Base-by-base conservation (phyloP, 257 asterid genomes). In the Solanum paucissectum region DNA sequence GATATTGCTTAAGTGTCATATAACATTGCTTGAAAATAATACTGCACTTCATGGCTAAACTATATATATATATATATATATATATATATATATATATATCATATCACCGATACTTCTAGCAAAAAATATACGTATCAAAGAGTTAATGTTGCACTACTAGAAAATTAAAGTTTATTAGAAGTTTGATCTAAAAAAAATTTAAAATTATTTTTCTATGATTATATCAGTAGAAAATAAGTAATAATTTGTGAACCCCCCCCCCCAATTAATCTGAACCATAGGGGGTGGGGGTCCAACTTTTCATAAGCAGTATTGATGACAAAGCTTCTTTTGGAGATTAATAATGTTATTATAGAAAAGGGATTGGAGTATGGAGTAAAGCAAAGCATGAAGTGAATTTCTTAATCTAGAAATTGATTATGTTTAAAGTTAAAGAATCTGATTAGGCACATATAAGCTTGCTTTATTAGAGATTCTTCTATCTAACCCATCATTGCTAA, bases 401-500 rank as follows among this genome's bases (percentile, higher is more conserved):
- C 32, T n/a, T 62, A 62, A 62, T 62, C 32, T 62, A 44, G 66
- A 79, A 86, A 3, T 49, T 82, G 69, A 49, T 82, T 32, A 82
- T 49, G 85, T 82, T 79, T 86, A 66, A 88, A 87, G 32, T 58
- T 62, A 36, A 66, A n/a, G 66, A 62, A 18, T 77, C 46, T 72
- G 90, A 69, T 84, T 91, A 89, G 87, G 34, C 88, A 83, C 74
- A 82, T 71, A 33, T 32, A 71, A 33, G 13, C 12, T 20, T 21
- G 18, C 88, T 91, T 69, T 42, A 32, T 69, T 36, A 33, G 86
- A 89, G 92, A 90, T 90, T 89, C 89, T 85, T 68, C 87, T 87
- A 86, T 87, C 88, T 86, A 89, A 87, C 83, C 82, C 82, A 91
- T 91, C 74, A 91, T 91, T 90, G 90, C 89, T 76, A 49, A 38